Base-by-base conservation (phyloP, 2,329 filamentous ascomycete genomes). In the Penicillium sp. region DNA sequence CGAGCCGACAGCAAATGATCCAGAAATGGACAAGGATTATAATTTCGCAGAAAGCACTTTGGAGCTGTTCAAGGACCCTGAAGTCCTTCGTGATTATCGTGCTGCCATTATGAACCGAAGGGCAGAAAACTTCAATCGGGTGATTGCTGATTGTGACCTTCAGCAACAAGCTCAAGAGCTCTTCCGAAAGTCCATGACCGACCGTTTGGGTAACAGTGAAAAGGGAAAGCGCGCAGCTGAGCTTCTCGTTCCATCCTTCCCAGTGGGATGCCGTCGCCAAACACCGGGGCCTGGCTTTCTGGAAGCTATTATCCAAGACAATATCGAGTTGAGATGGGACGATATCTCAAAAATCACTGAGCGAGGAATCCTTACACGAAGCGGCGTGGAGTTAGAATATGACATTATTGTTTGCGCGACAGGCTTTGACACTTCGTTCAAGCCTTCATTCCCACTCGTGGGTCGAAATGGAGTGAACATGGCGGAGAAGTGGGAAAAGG, bases 351-450 rank as follows among this genome's bases (percentile, higher is more conserved):
- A 43, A 4, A 50, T 66, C 21, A 64, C 58, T 0, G 34, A 49
- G 3, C 47, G 24, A 2, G 63, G 64, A 2, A 57, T 64, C 13
- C 41, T 48, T 5, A 60, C 57, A 2, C 24, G 38, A n/a, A 42
- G 57, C 21, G 60, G 57, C 0, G 40, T 50, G 5, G 53, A 53
- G 12, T 39, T 58, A 17, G 53, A 64, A 32, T 55, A 64, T 28
- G 64, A 68, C 33, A 39, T 65, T 2, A 61, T 64, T 43, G 51
- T 72, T 39, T 72, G 68, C 52, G 68, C 69, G 7, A 74, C 70
- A 0, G 71, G 72, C 0, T 74, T 71, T 52, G 62, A 73, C 51
- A 65, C 68, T 8, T 63, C 62, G 9, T 72, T 66, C 32, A 57
- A 58, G 1, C 71, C 70, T 3, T 57, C 58, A 6, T 73, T 64